Base-by-base conservation (phyloP, 2,329 filamentous ascomycete species). In the Pseudomassariella vexata region DNA sequence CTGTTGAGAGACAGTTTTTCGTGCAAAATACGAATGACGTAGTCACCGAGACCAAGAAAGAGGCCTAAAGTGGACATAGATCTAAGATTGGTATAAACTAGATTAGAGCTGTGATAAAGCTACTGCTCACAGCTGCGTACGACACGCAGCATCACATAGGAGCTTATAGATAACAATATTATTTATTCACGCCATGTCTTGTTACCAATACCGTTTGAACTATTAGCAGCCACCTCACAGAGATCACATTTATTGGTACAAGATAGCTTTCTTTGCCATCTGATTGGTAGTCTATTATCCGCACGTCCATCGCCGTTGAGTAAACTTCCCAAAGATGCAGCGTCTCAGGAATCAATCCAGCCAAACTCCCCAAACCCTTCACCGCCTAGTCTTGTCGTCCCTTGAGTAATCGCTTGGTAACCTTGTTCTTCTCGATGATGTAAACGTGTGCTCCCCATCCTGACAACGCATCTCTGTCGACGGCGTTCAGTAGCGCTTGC, bases 371-470 rank as follows among this genome's bases (percentile, higher is more conserved):
- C 9, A 14, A 25, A 9, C 20, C 8, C 3, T 16, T 5, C 10
- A 12, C 10, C 14, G 17, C 11, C 58, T 86, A 89, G 62, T 96
- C 90, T 70, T 96, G 90, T 70, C 89, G 80, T 57, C 89, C 89
- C 79, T 96, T 96, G 62, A 98, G 72, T 79, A 98, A 79, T 61
- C 92, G 77, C 82, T 96, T 95, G 55, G 92, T 96, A 43, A 98
- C 86, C 84, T 96, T 96, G 70, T 95, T 89, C 77, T 98, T 98
- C 73, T 96, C 92, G 62, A 98, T 94, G 56, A 98, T 94, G 69
- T 96, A 98, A 49, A 98, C 92, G 57, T 98, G 88, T 23, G 92
- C 92, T 58, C 92, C 92, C 92, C 92, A 96, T 45, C 92, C 92
- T 22, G 90, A 95, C 43, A 98, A 73, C 32, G 92, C 92, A 64